phyloP scores from a whole-genome alignment of 768 basidiomycete species.

The Leccinellum luteum region DNA sequence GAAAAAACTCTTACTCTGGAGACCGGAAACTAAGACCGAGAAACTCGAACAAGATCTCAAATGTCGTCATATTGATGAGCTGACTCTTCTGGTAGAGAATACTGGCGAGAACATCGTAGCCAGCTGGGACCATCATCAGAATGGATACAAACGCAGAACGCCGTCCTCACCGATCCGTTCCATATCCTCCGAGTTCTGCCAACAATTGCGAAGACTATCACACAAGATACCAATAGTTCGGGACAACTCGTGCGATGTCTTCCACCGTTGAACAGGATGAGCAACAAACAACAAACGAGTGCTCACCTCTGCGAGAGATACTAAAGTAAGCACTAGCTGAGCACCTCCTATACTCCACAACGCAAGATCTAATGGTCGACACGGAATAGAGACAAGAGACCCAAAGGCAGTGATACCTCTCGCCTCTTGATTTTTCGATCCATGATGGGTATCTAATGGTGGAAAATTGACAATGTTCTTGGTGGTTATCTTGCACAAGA shows the following conservation, averaged over 20 bases:
- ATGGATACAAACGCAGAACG: not conserved
- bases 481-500: slow-evolving; percentile 42
- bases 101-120: slow-evolving; percentile 82
- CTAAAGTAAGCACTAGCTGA: slow-evolving; percentile 64
- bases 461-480: slow-evolving; percentile 12
- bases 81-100: slow-evolving; percentile 69
- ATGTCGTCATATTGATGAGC: slow-evolving; percentile 75
- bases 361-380: slow-evolving; percentile 65
- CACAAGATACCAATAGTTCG: slow-evolving; percentile 67
- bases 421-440: not conserved
- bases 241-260: slow-evolving; percentile 79
- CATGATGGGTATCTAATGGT: slow-evolving; percentile 9
- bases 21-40: slow-evolving; percentile 79
- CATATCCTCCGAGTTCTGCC: slow-evolving; percentile 96
- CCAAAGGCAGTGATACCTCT: slow-evolving; percentile 32
- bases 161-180: slow-evolving; percentile 72
- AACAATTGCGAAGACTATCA: slow-evolving; percentile 78
- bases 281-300: not conserved
- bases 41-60: slow-evolving; percentile 83
- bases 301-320: slow-evolving; percentile 72
- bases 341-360: slow-evolving; percentile 85
- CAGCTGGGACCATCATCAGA: slow-evolving; percentile 46
- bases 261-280: not conserved
- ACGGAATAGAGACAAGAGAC: slow-evolving; percentile 59
- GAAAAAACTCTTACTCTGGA: slow-evolving; percentile 59